phyloP scores from a whole-genome alignment of 2,329 filamentous ascomycete species.

The Bipolaris gigantea region DNA sequence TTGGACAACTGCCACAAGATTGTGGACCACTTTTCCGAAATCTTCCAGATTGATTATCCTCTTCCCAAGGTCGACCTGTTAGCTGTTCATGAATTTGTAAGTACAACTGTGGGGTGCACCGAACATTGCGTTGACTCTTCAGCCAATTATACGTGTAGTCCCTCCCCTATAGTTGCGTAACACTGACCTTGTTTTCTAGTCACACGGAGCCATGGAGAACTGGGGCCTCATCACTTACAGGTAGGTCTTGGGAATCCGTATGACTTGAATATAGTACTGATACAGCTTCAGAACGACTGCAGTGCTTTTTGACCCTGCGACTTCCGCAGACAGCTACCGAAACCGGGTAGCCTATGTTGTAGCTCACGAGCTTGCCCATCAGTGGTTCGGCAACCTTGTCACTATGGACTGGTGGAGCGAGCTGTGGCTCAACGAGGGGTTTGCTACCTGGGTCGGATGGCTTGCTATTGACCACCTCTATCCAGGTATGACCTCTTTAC shows the following conservation, averaged over 20 bases:
- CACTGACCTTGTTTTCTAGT: constrained; percentile 54
- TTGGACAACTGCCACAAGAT: constrained; percentile 89
- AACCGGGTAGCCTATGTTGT: constrained; percentile 96
- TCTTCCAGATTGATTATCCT: constrained; percentile 86
- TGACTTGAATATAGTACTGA: neutral
- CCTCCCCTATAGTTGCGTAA: constrained; percentile 12
- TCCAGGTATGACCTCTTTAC: constrained; percentile 57
- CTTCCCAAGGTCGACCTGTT: constrained; percentile 94
- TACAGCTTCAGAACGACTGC: constrained; percentile 67
- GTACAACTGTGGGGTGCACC: constrained; percentile 29
- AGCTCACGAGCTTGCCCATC: constrained; percentile 94
- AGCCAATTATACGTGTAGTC: constrained; percentile 50
- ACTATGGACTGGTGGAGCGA: constrained; percentile 98
- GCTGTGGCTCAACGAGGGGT: constrained; percentile 89
- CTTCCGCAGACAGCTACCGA: constrained; percentile 86
- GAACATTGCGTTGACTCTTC: constrained; percentile 24
- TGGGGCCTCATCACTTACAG: constrained; percentile 97
- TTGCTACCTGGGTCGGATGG: constrained; percentile 98
- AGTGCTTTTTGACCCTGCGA: constrained; percentile 91
- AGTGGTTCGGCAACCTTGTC: constrained; percentile 94
- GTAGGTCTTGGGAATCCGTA: constrained; percentile 18
- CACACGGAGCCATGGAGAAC: constrained; percentile 92
- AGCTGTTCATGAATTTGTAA: constrained; percentile 90
- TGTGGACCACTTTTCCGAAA: constrained; percentile 94
- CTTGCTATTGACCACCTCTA: constrained; percentile 87